phyloP scores from a whole-genome alignment of 768 basidiomycete genomes.

The Gymnopilus junonius region DNA sequence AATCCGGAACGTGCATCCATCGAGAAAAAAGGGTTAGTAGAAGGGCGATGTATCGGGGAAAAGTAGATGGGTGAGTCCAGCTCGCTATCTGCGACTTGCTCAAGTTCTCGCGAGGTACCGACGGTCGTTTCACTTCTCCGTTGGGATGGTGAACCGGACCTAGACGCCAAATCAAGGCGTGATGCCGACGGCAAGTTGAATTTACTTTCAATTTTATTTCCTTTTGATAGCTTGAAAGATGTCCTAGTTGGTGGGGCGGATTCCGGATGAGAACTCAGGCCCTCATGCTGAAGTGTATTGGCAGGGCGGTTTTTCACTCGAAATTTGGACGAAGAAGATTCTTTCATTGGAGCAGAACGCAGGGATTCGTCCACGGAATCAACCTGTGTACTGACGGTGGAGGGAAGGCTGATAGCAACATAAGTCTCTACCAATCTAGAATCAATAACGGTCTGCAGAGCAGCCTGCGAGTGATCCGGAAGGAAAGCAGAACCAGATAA shows the following conservation, averaged over 20 bases:
- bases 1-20: constrained; percentile 54
- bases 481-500: constrained; percentile 35
- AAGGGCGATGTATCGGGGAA: constrained; percentile 79
- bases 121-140: constrained; percentile 5
- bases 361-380: constrained; percentile 7
- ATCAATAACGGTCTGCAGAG: constrained; percentile 69
- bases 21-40: constrained; percentile 79
- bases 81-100: constrained; percentile 12
- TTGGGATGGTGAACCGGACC: constrained; percentile 3
- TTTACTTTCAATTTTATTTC: constrained; percentile 2
- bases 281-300: neutral
- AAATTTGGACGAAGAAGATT: constrained; percentile 4
- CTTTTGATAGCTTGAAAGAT: constrained; percentile 5
- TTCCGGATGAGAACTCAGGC: neutral
- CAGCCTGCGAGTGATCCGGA: constrained; percentile 67
- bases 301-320: neutral
- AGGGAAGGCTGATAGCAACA: constrained; percentile 56
- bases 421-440: constrained; percentile 83
- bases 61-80: constrained; percentile 59
- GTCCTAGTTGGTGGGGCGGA: constrained; percentile 19
- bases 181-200: neutral
- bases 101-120: neutral
- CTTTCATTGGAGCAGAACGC: constrained; percentile 22
- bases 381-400: constrained; percentile 11
- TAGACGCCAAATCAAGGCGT: neutral